phyloP scores from a whole-genome alignment of 805 yeast genomes.

The Yarrowia osloensis region DNA sequence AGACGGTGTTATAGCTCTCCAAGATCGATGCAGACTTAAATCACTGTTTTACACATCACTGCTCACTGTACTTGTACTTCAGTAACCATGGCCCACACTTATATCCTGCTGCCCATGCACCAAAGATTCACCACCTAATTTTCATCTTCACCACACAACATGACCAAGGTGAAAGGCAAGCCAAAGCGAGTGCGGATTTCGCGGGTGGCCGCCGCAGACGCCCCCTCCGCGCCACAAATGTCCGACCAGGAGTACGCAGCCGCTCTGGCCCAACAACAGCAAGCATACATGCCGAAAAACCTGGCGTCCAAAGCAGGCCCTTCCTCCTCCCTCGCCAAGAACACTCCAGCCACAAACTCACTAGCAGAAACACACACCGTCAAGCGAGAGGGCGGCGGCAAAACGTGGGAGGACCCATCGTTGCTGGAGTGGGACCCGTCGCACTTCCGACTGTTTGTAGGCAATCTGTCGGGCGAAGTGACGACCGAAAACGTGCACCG shows the following conservation, averaged over 20 bases:
- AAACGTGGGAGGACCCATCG: slow-evolving; percentile 51
- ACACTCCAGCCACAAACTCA: not conserved
- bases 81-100: no score
- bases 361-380: slow-evolving; percentile 42
- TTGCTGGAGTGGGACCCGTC: slow-evolving; percentile 66
- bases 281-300: slow-evolving; percentile 25
- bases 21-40: no score
- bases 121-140: not conserved
- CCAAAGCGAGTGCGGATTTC: slow-evolving; percentile 12
- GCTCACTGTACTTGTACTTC: no score
- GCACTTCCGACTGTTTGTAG: slow-evolving; percentile 73
- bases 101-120: not conserved
- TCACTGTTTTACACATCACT: no score
- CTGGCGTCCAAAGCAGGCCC: not conserved
- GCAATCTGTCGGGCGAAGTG: slow-evolving; percentile 70
- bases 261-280: slow-evolving; percentile 21
- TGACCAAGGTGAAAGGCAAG: not conserved
- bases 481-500: slow-evolving; percentile 56
- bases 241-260: slow-evolving; percentile 26
- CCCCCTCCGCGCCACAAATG: not conserved
- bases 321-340: not conserved
- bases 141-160: not conserved
- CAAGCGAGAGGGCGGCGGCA: slow-evolving; percentile 50
- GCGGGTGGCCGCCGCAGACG: not conserved
- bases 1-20: no score